Evolutionary conservation across 2,329 filamentous ascomycete genomes (phyloP).

Genomic region (Colletotrichum echinochloae): DNA sequence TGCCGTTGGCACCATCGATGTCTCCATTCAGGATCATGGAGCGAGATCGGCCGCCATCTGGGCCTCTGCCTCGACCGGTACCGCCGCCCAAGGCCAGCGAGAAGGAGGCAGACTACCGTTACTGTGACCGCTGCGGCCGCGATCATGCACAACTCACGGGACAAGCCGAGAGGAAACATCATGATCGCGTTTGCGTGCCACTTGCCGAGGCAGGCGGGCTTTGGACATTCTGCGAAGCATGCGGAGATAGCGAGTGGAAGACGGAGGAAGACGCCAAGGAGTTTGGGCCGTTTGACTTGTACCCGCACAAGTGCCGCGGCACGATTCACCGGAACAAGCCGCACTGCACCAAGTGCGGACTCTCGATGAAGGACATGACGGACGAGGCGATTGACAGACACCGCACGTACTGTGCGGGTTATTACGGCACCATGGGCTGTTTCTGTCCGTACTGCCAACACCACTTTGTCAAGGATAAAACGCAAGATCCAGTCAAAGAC

Average conservation of each 20-base stretch:
- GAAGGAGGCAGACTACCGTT: conserved; percentile 41
- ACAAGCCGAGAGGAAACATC: conserved; percentile 41
- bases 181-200: conserved; percentile 43
- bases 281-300: conserved; percentile 23
- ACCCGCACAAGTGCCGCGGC: conserved; percentile 41
- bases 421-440: conserved; percentile 33
- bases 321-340: conserved; percentile 25
- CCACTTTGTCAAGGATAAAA: conserved; percentile 2
- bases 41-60: conserved; percentile 16
- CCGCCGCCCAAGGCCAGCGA: conserved; percentile 32
- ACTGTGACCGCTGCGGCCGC: conserved; percentile 45
- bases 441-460: conserved; percentile 44
- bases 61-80: conserved; percentile 24
- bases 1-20: not conserved
- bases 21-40: conserved; percentile 21
- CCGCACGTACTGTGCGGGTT: conserved; percentile 40
- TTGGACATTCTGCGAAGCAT: conserved; percentile 41
- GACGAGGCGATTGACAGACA: conserved; percentile 37
- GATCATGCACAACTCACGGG: conserved; percentile 40
- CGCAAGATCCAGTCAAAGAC: not conserved
- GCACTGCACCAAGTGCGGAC: conserved; percentile 41
- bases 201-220: conserved; percentile 35
- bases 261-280: conserved; percentile 21
- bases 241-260: conserved; percentile 39
- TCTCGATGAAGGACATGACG: conserved; percentile 16